Base-by-base conservation (phyloP, 2,329 filamentous ascomycete genomes). In the Fragosphaeria purpurea region DNA sequence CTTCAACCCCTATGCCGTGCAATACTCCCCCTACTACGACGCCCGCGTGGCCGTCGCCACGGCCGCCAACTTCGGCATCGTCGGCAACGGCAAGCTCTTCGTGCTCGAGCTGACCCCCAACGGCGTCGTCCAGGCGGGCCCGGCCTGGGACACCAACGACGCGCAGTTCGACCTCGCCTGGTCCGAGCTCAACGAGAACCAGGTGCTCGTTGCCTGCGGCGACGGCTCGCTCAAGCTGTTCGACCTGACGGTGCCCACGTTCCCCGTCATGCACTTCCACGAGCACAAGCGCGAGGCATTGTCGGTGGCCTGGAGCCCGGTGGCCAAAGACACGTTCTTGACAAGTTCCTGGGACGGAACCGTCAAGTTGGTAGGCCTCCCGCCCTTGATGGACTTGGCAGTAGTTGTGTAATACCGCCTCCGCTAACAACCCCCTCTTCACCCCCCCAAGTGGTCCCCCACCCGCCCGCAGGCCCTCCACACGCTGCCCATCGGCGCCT, bases 11-110 rank as follows among this genome's bases (percentile, higher is more conserved):
- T 96, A 95, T 70, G 88, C 87, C 59, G 89, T 96, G 68, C 95
- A 96, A 70, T 98, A 97, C 75, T 97, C 91, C 50, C 93, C 93
- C 6, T 98, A 96, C 73, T 95, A 94, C 72, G 93, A 97, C 72
- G 93, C 87, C 58, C 83, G 90, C 56, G 82, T 98, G 57, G 91
- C 91, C 51, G 89, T 96, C 60, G 87, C 88, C 34, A 79, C 86
- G 1, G 86, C 89, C n/a, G 82, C 91, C 56, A 97, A 98, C 73
- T 98, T 93, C 70, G 93, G 93, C 40, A 86, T 98, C 40, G 91
- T 98, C 38, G 93, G 93, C 45, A 98, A 98, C 72, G 93, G 93
- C 9, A 82, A 90, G 42, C 70, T 97, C 1, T 97, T 87, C 63
- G 82, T 91, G 52, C 75, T 97, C 32, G 85, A 84, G 34, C 70